Base-by-base conservation (phyloP, 176 grass and related monocot genomes). In the Rhynchospora tenuis region DNA sequence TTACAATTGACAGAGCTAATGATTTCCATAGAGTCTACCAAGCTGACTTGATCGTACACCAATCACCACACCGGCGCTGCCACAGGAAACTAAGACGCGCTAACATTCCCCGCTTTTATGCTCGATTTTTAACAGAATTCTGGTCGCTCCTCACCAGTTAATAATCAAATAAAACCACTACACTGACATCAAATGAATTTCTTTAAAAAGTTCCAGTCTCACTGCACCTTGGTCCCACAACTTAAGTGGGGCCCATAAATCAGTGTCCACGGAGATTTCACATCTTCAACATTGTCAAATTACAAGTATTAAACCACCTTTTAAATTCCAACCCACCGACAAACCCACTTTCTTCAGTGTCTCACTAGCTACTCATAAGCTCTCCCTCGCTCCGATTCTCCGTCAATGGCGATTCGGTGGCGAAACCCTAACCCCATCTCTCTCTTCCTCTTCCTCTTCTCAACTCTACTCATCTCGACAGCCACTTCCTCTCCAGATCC, bases 51-150 rank as follows among this genome's bases (percentile, higher is more conserved):
- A 1, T 33, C 33, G 2, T 2, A 38, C 33, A 38, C 33, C 0
- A 38, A 38, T 10, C 4, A 29, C 13, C 6, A 27, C 47, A 75
- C 6, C 6, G 1, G 54, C 72, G 22, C 23, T 54, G 23, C 23
- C 28, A 29, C 72, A 75, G 46, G 13, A 47, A 75, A 75, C 47
- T 47, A 11, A 52, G 5, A 75, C 47, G 72, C 47, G 72, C 72
- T 75, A 75, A 75, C 45, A 75, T 54, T 51, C 72, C 71, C 72
- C 71, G 22, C 70, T 15, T 73, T 73, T 73, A 73, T 75, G 51
- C 46, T 28, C 72, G 13, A 1, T 2, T 75, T 54, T 75, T 75
- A 75, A 46, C 47, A 75, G 72, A 75, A 75, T 54, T 75, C 47
- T 51, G 72, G 72, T 75, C 72, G 72, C 19, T 54, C 1, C 13